Evolutionary conservation across 176 grass and related monocot genomes (phyloP), one percentile per base, ranked within the genome.

Genomic region (Oryza longistaminata): DNA sequence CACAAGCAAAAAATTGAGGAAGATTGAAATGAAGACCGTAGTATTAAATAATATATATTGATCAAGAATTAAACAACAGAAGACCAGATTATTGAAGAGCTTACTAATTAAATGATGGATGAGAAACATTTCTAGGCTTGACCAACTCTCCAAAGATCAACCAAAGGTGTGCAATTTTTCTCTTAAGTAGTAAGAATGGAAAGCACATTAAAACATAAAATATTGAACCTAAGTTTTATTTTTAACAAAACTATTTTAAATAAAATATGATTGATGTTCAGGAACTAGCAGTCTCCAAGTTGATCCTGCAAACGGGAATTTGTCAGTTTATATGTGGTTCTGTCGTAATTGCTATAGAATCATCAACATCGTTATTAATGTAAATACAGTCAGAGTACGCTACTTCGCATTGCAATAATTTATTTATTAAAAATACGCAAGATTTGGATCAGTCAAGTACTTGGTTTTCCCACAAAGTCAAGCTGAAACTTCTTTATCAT

Each of bases 281-380:
- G 34, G 33, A 70, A 31, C 27, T 34, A 60, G 19, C 25, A 42
- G 1, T 75, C 44, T 15, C 70, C 64, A 88, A 67, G 85, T n/a
- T 71, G 66, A 77, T 62, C 64, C 22, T 58, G 11, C 7, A 60
- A 73, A 72, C 12, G 7, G 10, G 68, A 68, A 37, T 61, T n/a
- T 58, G 5, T 70, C 50, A 65, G 40, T 49, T 71, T 64, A 49
- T 55, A 60, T 87, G 85, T 68, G n/a, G 64, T 73, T 79, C 55
- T 31, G 43, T 24, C 52, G 21, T 19, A 55, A 45, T n/a, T 34
- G 24, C 12, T 34, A 61, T 25, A 53, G 21, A 53, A 83, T 34
- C 33, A 52, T 17, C 22, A 22, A 72, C 10, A 64, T 83, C 24
- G 9, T 31, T 73, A 53, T 74, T 83, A 43, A 46, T 29, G 64